Evolutionary conservation across 208 protist genomes (phyloP).

Genomic region (Vickermania spadyakhi): DNA sequence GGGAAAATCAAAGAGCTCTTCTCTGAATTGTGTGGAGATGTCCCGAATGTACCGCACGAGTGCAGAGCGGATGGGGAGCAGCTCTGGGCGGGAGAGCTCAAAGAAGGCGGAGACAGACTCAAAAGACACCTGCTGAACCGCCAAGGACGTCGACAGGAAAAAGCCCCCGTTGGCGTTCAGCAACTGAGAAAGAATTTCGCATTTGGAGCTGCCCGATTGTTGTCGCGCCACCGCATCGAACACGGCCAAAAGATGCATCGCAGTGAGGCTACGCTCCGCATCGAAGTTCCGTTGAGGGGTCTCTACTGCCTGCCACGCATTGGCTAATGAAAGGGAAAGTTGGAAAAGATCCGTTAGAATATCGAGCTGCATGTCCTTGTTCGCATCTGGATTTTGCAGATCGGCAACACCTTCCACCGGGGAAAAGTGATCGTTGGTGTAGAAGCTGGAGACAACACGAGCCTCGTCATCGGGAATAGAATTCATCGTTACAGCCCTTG

Average conservation of each 20-base stretch:
- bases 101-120: slow-evolving; percentile 27
- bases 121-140: slow-evolving; percentile 30
- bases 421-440: slow-evolving; percentile 9
- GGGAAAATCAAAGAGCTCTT: slow-evolving; percentile 59
- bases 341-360: slow-evolving; percentile 38
- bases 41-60: slow-evolving; percentile 52
- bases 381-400: slow-evolving; percentile 1
- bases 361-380: slow-evolving; percentile 22
- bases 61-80: slow-evolving; percentile 31
- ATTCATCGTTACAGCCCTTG: not conserved
- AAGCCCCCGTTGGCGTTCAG: slow-evolving; percentile 39
- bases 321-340: slow-evolving; percentile 47
- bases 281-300: slow-evolving; percentile 51
- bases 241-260: slow-evolving; percentile 52
- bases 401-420: not conserved
- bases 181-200: slow-evolving; percentile 25
- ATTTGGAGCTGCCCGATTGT: slow-evolving; percentile 12
- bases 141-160: slow-evolving; percentile 54
- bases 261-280: slow-evolving; percentile 49
- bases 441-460: slow-evolving; percentile 5
- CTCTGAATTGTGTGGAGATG: slow-evolving; percentile 9
- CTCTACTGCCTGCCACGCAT: slow-evolving; percentile 79
- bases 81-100: slow-evolving; percentile 46
- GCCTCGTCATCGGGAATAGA: slow-evolving; percentile 5
- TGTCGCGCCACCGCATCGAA: slow-evolving; percentile 55